A percentile compares a stretch with the other conserved stretches of the same genome.
Evolutionary conservation across 768 basidiomycete genomes (phyloP).

Genomic region (Psilocybe cubensis): DNA sequence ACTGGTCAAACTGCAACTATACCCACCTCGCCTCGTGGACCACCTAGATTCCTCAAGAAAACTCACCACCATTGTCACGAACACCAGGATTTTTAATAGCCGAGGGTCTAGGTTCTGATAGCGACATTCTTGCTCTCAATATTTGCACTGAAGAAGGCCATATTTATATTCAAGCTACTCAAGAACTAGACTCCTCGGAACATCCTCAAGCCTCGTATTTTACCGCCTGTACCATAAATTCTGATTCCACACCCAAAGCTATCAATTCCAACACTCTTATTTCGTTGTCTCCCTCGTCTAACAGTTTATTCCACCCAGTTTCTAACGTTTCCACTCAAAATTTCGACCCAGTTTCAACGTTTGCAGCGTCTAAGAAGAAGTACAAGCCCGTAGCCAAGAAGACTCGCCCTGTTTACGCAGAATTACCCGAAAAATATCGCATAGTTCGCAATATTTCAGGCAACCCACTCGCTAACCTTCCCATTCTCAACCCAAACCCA

Average conservation of each 20-base stretch:
- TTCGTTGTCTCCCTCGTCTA: background rate
- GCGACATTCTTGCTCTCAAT: background rate
- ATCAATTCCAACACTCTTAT: background rate
- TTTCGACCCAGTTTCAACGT: background rate
- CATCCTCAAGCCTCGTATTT: background rate
- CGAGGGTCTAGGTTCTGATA: background rate
- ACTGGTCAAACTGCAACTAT: slow-evolving; percentile 9
- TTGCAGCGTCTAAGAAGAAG: background rate
- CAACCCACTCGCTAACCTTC: slow-evolving; percentile 10
- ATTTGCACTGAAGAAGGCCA: background rate
- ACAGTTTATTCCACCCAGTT: background rate
- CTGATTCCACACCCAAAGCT: background rate
- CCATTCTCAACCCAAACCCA: slow-evolving; percentile 7
- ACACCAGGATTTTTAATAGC: background rate
- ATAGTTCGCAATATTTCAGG: slow-evolving; percentile 7
- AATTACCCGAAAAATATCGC: slow-evolving; percentile 6
- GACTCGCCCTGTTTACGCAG: slow-evolving; percentile 1
- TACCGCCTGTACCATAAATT: background rate
- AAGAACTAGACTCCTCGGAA: background rate
- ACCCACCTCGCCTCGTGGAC: slow-evolving; percentile 11
- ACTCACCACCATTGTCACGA: background rate
- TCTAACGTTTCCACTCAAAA: background rate
- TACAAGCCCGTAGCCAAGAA: slow-evolving; percentile 14
- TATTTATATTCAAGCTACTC: background rate
- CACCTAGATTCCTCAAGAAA: background rate